Evolutionary conservation across 768 basidiomycete genomes (phyloP).

Genomic region (Lactarius evosmus): DNA sequence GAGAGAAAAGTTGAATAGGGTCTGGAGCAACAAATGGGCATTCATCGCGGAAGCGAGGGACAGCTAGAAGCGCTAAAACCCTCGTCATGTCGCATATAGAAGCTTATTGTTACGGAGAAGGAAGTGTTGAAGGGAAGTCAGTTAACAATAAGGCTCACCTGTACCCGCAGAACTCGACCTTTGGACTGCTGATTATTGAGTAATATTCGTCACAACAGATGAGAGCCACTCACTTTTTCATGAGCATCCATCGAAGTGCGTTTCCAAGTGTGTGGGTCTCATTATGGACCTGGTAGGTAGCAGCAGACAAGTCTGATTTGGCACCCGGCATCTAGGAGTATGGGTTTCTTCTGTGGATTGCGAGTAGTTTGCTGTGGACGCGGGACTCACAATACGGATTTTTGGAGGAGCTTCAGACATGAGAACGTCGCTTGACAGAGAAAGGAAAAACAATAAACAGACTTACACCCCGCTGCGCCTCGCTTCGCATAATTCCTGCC

Average conservation of each 20-base stretch:
- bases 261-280: slow-evolving; percentile 98
- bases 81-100: neutral
- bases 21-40: neutral
- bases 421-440: slow-evolving; percentile 2
- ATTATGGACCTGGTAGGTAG: slow-evolving; percentile 88
- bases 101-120: slow-evolving; percentile 10
- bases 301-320: slow-evolving; percentile 75
- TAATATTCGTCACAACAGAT: slow-evolving; percentile 6
- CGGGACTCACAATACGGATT: slow-evolving; percentile 24
- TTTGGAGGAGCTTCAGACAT: slow-evolving; percentile 24
- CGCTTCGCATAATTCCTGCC: slow-evolving; percentile 8
- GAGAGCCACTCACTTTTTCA: slow-evolving; percentile 78
- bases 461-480: neutral
- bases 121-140: slow-evolving; percentile 1
- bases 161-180: slow-evolving; percentile 98
- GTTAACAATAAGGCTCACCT: slow-evolving; percentile 50
- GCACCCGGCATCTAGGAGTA: slow-evolving; percentile 73
- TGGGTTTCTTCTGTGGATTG: neutral
- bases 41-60: slow-evolving; percentile 3
- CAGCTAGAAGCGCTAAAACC: neutral
- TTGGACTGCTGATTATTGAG: slow-evolving; percentile 57
- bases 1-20: slow-evolving; percentile 5
- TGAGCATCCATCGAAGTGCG: slow-evolving; percentile 93
- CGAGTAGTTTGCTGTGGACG: neutral
- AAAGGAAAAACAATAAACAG: neutral